Evolutionary conservation across 257 asterid species (phyloP), one percentile per base, ranked within the genome.

Genomic region (Linderniella brevidens): DNA sequence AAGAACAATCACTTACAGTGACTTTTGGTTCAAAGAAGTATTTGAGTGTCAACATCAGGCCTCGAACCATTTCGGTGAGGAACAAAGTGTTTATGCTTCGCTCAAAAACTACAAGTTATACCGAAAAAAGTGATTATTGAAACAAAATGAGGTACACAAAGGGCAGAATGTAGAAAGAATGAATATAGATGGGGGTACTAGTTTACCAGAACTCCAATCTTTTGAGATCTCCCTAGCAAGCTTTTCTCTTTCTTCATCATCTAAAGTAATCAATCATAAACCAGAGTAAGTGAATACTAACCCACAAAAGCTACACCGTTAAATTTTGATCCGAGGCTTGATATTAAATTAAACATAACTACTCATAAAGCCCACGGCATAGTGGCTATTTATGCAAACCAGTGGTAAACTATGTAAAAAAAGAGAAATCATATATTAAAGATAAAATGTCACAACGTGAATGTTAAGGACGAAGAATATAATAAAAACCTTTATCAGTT

Each of bases 41-140:
- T 65, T 80, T 80, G 57, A 84, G 84, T 13, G 95, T 84, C 70
- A 84, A 65, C 72, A 54, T 61, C 57, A 84, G 58, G 56, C 95
- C 95, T 13, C 95, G 84, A 59, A 84, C 95, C 95, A 84, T 67
- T 70, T 84, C 95, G 37, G 95, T 84, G 46, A 84, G 86, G 58
- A 84, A 84, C 47, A 84, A 68, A 17, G 95, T 80, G 63, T 84
- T 84, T 63, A 84, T 69, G 73, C 93, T 84, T 60, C 87, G 73
- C 66, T 84, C 93, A 65, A 84, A 84, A 60, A 84, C 95, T 84
- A 65, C 63, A 15, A 43, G 15, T 57, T 19, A 52, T 16, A 35
- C 32, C 41, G 45, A 53, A 19, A 63, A 51, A 50, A 74, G 6
- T 2, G 6, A 2, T 25, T 6, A 25, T 25, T 25, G 36, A 35